These are phyloP conservation scores for Zoysia matrella DNA, from an alignment of 202 grass and related monocot genomes.

Conservation along the genomic window DNA sequence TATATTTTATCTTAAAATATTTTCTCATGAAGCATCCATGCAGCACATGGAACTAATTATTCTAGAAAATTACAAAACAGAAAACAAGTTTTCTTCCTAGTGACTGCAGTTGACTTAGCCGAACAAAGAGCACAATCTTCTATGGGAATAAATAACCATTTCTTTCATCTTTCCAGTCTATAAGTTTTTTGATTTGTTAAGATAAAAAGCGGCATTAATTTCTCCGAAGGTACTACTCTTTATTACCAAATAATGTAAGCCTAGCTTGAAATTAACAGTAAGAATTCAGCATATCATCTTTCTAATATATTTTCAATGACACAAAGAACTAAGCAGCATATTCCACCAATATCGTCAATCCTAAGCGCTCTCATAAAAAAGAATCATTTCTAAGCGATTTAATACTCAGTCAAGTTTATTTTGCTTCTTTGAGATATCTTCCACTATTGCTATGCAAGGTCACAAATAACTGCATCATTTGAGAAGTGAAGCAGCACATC, in stretches of 20 bases:
- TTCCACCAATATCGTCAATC: not conserved
- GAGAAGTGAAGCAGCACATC: not conserved
- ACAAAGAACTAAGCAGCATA: not conserved
- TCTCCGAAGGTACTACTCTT: not conserved
- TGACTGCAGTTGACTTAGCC: not conserved
- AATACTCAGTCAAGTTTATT: too few relatives aligned
- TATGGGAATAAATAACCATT: not conserved
- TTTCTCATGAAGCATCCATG: conserved; percentile 9
- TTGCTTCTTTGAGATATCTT: too few relatives aligned
- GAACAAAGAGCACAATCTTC: not conserved
- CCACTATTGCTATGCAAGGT: too few relatives aligned
- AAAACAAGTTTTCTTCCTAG: not conserved
- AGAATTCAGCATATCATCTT: not conserved
- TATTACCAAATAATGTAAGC: not conserved
- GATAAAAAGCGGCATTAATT: not conserved
- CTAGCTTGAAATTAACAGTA: not conserved
- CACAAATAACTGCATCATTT: not conserved
- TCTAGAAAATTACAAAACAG: not conserved
- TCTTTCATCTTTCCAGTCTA: not conserved
- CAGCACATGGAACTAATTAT: not conserved
- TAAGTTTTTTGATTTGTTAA: not conserved
- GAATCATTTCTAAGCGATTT: not conserved
- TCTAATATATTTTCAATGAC: not conserved
- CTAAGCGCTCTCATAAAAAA: not conserved
- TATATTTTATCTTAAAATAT: not conserved